Base-by-base conservation (phyloP, 768 basidiomycete genomes). In the Boletellus ananiceps region DNA sequence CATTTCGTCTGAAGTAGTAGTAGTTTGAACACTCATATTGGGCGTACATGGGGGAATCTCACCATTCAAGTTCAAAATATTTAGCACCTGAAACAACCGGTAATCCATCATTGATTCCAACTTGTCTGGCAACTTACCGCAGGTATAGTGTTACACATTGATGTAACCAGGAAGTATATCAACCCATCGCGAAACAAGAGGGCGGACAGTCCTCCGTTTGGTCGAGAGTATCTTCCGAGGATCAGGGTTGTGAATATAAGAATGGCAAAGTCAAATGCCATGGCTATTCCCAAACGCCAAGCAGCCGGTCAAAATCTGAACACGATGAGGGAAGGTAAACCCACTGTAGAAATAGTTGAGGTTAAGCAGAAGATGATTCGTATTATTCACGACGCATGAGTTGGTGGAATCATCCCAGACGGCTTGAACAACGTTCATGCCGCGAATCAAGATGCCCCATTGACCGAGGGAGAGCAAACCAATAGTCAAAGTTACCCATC, bases 121-220 rank as follows among this genome's bases (percentile, higher is more conserved):
- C 23, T 25, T 13, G 44, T 46, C 29, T 23, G 38, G 34, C 19
- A 31, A 49, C 80, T 56, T 62, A 84, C 83, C 18, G 86, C 86
- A 32, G 84, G 84, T 44, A 85, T 71, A 50, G 78, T 77, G 55
- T 86, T 87, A 45, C 76, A 82, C 14, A 78, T 71, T 53, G 84
- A 86, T 1, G 84, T 78, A 35, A 84, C 69, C 23, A 85, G 50
- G 58, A 86, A 86, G 60, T 82, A 86, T 6, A 84, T 78, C 39
- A 88, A 69, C 16, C 86, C 86, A 57, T 87, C 85, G n/a, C 77
- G 74, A 68, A 86, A 85, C 44, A 88, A 76, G 40, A 88, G 65
- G 56, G 76, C 74, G 76, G 84, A 85, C n/a, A 88, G 71, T 27
- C 60, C 60, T 51, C 75, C 79, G 4, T 79, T 82, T 56, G 77